phyloP scores from a whole-genome alignment of 768 basidiomycete species.

The Russula emetica region DNA sequence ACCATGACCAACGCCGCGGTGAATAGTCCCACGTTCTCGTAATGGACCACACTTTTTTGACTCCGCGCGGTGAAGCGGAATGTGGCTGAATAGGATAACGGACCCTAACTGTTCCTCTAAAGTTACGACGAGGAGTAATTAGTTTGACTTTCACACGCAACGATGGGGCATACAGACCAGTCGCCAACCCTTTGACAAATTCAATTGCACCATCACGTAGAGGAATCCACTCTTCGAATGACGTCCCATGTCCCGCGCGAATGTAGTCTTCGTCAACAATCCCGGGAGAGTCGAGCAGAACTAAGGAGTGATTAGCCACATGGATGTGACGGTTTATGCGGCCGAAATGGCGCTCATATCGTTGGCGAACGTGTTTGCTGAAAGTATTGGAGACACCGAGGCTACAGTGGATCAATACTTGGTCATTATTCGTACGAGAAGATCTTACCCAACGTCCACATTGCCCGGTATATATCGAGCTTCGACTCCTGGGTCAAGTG shows the following conservation, averaged over 20 bases:
- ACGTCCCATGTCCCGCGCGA: constrained; percentile 45
- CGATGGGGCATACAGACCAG: constrained; percentile 30
- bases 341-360: constrained; percentile 63
- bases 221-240: constrained; percentile 56
- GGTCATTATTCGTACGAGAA: neutral
- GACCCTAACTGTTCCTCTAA: constrained; percentile 37
- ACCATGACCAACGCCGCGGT: constrained; percentile 70
- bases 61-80: constrained; percentile 76
- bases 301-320: constrained; percentile 65
- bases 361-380: constrained; percentile 43
- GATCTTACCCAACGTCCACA: constrained; percentile 72
- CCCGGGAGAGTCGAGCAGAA: constrained; percentile 73
- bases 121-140: neutral
- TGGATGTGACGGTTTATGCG: constrained; percentile 57
- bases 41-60: constrained; percentile 71
- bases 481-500: constrained; percentile 42
- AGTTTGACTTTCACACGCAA: neutral
- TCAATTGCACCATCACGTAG: constrained; percentile 52
- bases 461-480: constrained; percentile 82
- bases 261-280: constrained; percentile 80
- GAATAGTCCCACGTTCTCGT: constrained; percentile 68
- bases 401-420: neutral
- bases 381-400: constrained; percentile 22
- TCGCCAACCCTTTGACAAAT: constrained; percentile 48
- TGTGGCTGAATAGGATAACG: constrained; percentile 74